Percentiles rank a stretch among this genome's conserved stretches.
phyloP scores from a whole-genome alignment of 2,329 filamentous ascomycete genomes.

The Diplodia scrobiculata region DNA sequence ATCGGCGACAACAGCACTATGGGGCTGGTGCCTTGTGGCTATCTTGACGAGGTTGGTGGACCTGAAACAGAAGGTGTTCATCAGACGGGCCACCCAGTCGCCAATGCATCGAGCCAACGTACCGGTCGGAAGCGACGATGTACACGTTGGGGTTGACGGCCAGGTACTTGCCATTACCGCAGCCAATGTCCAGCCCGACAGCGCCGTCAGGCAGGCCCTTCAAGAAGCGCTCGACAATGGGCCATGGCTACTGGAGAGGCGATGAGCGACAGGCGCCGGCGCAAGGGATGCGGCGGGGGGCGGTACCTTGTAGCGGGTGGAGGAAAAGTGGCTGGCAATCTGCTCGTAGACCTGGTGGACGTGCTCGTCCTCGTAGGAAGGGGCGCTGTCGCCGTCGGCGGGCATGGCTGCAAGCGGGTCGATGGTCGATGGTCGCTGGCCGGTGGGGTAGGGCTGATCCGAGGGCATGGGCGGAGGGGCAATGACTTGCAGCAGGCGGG shows the following conservation, averaged over 20 bases:
- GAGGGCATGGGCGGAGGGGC: background rate
- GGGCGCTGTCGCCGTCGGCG: background rate
- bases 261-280: constrained; percentile 9
- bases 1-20: constrained; percentile 77
- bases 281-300: background rate
- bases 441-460: background rate
- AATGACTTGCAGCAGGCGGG: constrained; percentile 4
- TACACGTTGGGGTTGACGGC: constrained; percentile 74
- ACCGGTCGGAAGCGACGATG: constrained; percentile 78
- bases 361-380: constrained; percentile 74
- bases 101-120: background rate
- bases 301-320: constrained; percentile 69
- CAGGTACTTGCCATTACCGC: constrained; percentile 96
- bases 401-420: background rate
- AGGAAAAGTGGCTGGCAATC: constrained; percentile 81
- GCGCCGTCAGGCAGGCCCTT: constrained; percentile 65
- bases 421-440: no score
- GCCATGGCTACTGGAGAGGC: constrained; percentile 69
- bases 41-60: constrained; percentile 62
- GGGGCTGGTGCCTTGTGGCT: constrained; percentile 57
- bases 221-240: constrained; percentile 81
- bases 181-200: constrained; percentile 87
- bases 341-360: constrained; percentile 91
- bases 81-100: background rate
- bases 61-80: background rate